A percentile compares a stretch with the other conserved stretches of the same genome.
These are phyloP conservation scores for Geranomyces michiganensis DNA, from an alignment of 192 early-diverging fungal genomes.

Conservation along the genomic window DNA sequence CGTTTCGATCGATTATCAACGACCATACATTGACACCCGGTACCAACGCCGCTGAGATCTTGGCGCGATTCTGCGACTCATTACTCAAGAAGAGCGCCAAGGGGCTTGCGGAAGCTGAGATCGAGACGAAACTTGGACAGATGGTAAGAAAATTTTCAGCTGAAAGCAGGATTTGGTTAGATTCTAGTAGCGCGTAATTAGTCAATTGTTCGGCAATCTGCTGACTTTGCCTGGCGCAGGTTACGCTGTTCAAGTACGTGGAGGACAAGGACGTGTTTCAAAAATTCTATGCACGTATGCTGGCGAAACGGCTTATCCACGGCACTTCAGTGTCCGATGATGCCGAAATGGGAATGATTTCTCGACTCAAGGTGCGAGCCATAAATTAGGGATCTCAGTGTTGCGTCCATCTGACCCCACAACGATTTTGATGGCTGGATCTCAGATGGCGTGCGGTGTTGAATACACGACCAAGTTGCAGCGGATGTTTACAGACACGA, in stretches of 20 bases:
- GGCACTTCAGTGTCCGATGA: slow-evolving; percentile 74
- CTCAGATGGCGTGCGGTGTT: slow-evolving; percentile 69
- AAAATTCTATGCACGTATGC: slow-evolving; percentile 82
- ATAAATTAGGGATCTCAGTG: no score
- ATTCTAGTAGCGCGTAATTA: neutral
- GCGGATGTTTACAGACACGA: slow-evolving; percentile 87
- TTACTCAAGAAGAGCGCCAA: slow-evolving; percentile 69
- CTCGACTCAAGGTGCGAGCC: slow-evolving; percentile 61
- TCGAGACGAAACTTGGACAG: slow-evolving; percentile 66
- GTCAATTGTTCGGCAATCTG: no score
- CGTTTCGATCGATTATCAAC: slow-evolving; percentile 74
- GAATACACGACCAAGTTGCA: slow-evolving; percentile 87
- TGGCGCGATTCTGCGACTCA: slow-evolving; percentile 79
- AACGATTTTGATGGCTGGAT: no score
- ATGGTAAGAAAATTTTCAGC: slow-evolving; percentile 48
- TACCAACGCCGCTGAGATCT: slow-evolving; percentile 71
- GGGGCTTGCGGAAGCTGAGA: slow-evolving; percentile 56
- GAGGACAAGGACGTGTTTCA: slow-evolving; percentile 92
- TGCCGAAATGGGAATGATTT: slow-evolving; percentile 78
- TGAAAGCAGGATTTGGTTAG: neutral
- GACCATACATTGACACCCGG: slow-evolving; percentile 50
- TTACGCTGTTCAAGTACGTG: slow-evolving; percentile 82
- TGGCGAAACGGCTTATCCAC: slow-evolving; percentile 83
- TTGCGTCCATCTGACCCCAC: no score
- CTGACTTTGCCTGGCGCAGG: slow-evolving; percentile 32